Evolutionary conservation across 108 stramenopile genomes (phyloP).

Genomic region (Nitzschia palea): DNA sequence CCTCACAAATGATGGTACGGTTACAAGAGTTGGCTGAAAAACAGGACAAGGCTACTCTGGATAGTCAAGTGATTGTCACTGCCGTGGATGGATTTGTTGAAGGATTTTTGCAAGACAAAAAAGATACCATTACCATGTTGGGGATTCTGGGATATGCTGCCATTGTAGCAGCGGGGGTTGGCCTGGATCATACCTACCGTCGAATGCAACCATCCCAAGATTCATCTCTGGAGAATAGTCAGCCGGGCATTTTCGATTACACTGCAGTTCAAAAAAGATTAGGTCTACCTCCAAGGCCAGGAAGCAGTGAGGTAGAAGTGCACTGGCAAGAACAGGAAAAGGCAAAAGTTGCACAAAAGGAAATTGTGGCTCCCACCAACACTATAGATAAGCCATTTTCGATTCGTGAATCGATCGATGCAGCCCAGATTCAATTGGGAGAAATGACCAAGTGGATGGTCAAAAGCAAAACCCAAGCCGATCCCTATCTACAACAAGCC

Average conservation of each 20-base stretch:
- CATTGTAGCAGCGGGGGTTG: neutral
- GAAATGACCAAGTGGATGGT: conserved; percentile 11
- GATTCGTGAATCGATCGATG: conserved; percentile 1
- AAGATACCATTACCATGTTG: conserved; percentile 13
- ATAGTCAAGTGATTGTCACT: conserved; percentile 11
- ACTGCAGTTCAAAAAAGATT: neutral
- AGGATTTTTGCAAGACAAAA: conserved; percentile 19
- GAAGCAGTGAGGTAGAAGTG: neutral
- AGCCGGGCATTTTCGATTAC: neutral
- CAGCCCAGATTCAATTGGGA: conserved; percentile 10
- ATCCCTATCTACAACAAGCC: conserved; percentile 12
- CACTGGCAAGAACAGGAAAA: neutral
- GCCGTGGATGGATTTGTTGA: conserved; percentile 4
- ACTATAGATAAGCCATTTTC: neutral
- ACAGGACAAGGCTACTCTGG: neutral
- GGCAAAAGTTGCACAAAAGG: neutral
- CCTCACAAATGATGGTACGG: conserved; percentile 19
- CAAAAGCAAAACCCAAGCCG: conserved; percentile 2
- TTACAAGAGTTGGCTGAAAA: conserved; percentile 7
- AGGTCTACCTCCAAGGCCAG: neutral
- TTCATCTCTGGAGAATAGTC: neutral
- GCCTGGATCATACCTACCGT: conserved; percentile 3
- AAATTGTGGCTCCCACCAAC: neutral
- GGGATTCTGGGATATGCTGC: neutral
- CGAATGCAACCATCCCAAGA: neutral